phyloP scores from a whole-genome alignment of 2,329 filamentous ascomycete species.

The Diaporthe batatas region DNA sequence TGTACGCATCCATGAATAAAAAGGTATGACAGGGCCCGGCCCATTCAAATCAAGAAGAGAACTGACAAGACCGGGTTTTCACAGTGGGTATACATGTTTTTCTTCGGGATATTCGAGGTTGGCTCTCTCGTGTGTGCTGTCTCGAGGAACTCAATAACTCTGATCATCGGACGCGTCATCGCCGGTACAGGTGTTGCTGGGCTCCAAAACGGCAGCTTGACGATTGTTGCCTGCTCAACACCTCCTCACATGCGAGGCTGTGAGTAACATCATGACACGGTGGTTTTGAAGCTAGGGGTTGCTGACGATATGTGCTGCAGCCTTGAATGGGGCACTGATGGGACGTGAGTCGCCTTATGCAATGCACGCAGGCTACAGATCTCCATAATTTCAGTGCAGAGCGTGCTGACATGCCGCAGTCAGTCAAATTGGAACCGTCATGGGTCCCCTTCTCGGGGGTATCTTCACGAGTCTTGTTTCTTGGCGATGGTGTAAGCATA shows the following conservation, averaged over 20 bases:
- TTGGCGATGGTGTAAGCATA: conserved; percentile 11
- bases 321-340: conserved; percentile 2
- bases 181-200: conserved; percentile 2
- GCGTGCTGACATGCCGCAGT: background rate
- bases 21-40: background rate
- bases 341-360: background rate
- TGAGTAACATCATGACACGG: background rate
- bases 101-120: conserved; percentile 10
- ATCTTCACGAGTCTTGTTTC: conserved; percentile 1
- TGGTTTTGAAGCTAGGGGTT: background rate
- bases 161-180: conserved; percentile 3
- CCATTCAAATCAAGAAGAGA: too few species aligned
- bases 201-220: conserved; percentile 7
- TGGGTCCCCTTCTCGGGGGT: background rate
- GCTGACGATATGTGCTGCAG: background rate
- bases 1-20: conserved; percentile 15
- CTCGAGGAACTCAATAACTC: conserved; percentile 4
- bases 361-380: background rate
- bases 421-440: conserved; percentile 9
- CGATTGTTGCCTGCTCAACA: conserved; percentile 12
- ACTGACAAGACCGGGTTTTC: background rate
- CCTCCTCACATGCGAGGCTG: conserved; percentile 11
- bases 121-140: conserved; percentile 21
- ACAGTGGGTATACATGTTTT: conserved; percentile 20
- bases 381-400: background rate